phyloP scores from a whole-genome alignment of 345 rosid species.

The Euphorbia tirucalli region DNA sequence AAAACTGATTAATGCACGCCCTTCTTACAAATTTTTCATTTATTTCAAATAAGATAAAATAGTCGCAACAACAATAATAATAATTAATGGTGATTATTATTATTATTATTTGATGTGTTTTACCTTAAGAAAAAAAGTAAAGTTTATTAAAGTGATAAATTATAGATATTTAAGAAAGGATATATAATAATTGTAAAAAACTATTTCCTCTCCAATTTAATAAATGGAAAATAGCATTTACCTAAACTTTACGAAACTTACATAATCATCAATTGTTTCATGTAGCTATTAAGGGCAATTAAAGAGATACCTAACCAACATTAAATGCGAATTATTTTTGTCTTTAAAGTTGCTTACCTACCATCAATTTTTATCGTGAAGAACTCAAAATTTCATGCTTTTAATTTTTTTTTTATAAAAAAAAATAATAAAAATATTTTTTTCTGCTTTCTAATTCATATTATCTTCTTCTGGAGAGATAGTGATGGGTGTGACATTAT shows the following conservation, averaged over 20 bases:
- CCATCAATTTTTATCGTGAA: constrained; percentile 5
- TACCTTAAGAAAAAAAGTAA: too few relatives aligned
- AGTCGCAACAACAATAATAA: too few relatives aligned
- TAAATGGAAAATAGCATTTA: constrained; percentile 23
- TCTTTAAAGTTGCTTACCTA: constrained; percentile 29
- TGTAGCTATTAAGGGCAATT: constrained; percentile 11
- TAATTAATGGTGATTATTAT: too few relatives aligned
- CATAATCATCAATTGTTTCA: constrained; percentile 10
- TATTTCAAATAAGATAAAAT: too few relatives aligned
- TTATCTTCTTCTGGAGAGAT: neutral
- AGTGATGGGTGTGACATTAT: constrained; percentile 13
- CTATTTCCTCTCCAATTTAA: neutral
- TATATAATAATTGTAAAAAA: neutral
- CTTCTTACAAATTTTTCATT: too few relatives aligned
- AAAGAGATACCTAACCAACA: constrained; percentile 23
- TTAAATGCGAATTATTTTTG: constrained; percentile 21
- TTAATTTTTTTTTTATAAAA: neutral
- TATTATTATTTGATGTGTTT: too few relatives aligned
- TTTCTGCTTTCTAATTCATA: neutral
- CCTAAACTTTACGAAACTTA: constrained; percentile 21
- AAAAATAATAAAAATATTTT: neutral
- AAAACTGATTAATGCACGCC: too few relatives aligned
- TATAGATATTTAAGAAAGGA: neutral
- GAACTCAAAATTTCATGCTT: neutral
- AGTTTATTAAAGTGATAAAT: too few relatives aligned